phyloP scores from a whole-genome alignment of 2,329 filamentous ascomycete species.

The Aspergillus sp. region DNA sequence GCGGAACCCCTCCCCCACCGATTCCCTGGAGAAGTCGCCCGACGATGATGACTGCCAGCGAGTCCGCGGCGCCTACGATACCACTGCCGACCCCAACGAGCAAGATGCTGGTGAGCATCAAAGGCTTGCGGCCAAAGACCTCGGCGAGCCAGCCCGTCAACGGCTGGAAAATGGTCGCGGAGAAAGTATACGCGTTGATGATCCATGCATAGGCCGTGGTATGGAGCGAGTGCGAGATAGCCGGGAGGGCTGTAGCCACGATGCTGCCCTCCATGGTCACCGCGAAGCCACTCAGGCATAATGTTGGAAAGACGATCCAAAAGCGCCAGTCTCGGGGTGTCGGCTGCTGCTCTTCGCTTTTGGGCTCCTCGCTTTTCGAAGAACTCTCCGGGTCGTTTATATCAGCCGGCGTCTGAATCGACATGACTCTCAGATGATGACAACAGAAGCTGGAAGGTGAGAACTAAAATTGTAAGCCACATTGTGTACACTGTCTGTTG shows the following conservation, averaged over 20 bases:
- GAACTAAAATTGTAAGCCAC: too few species aligned
- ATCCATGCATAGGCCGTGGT: slow-evolving; percentile 26
- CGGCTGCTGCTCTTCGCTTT: too few species aligned
- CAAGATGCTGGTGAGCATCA: slow-evolving; percentile 29
- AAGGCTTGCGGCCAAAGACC: slow-evolving; percentile 34
- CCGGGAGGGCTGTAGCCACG: slow-evolving; percentile 31
- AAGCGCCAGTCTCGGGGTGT: too few species aligned
- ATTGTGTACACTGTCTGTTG: too few species aligned
- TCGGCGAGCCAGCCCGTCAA: slow-evolving; percentile 5
- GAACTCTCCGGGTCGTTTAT: too few species aligned
- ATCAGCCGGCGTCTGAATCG: too few species aligned
- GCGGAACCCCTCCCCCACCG: slow-evolving; percentile 35
- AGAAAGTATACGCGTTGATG: slow-evolving; percentile 6
- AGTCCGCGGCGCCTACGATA: slow-evolving; percentile 20
- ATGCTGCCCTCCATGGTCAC: slow-evolving; percentile 30
- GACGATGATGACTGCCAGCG: slow-evolving; percentile 40
- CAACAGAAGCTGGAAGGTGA: too few species aligned
- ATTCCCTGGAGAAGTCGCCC: slow-evolving; percentile 46
- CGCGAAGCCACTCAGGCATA: slow-evolving; percentile 17
- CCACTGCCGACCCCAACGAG: slow-evolving; percentile 36
- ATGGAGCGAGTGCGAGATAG: slow-evolving; percentile 24
- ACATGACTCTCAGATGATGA: too few species aligned
- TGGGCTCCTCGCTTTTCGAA: too few species aligned
- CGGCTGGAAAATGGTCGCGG: slow-evolving; percentile 1
- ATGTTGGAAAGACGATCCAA: slow-evolving; percentile 1